Conservation (phyloP, 2,329 filamentous ascomycete genomes). For the Monosporascus sp. region DNA sequence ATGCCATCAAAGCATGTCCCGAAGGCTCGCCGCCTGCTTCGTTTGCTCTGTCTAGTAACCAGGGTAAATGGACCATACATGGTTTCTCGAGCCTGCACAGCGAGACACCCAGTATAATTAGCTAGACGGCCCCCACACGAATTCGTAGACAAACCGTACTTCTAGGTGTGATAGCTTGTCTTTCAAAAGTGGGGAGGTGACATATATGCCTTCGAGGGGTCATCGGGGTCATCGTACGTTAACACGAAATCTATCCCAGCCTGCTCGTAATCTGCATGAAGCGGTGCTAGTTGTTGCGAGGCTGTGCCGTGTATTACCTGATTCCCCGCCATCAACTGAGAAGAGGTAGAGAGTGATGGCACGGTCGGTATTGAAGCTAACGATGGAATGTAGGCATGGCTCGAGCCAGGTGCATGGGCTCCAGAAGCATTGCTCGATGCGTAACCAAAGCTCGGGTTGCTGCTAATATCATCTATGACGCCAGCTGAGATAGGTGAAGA, state of each 20-base stretch:
- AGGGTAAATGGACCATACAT: constrained; percentile 87
- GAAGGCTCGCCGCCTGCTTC: constrained; percentile 64
- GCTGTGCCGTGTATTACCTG: constrained; percentile 21
- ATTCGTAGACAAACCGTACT: constrained; percentile 9
- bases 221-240: constrained; percentile 62
- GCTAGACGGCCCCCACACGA: constrained; percentile 24
- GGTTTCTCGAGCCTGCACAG: constrained; percentile 76
- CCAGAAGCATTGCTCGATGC: constrained; percentile 54
- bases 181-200: constrained; percentile 56
- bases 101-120: constrained; percentile 38
- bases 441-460: constrained; percentile 42
- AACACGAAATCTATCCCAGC: constrained; percentile 86
- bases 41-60: constrained; percentile 58
- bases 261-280: constrained; percentile 67
- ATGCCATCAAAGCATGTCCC: constrained; percentile 90
- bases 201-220: constrained; percentile 59
- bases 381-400: constrained; percentile 43
- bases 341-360: constrained; percentile 32
- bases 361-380: constrained; percentile 38
- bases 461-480: constrained; percentile 36
- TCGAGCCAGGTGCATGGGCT: constrained; percentile 50
- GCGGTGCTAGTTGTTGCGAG: constrained; percentile 20
- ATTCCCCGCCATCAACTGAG: constrained; percentile 26
- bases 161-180: constrained; percentile 13
- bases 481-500: constrained; percentile 30